Evolutionary conservation across 345 rosid species (phyloP).

Genomic region (Camelina hispida): DNA sequence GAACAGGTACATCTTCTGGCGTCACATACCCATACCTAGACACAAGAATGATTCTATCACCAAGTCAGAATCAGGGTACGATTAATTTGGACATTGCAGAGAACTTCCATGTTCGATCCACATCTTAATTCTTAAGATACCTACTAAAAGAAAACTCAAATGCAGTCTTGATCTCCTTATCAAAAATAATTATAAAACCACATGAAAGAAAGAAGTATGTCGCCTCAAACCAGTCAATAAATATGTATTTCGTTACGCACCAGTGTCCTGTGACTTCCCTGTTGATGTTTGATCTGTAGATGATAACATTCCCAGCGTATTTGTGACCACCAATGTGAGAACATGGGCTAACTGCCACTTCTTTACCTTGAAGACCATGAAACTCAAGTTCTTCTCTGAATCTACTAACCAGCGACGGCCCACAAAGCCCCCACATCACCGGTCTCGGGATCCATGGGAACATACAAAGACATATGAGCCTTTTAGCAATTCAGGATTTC

Average conservation of each 20-base stretch:
- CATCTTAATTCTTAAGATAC: slow-evolving; percentile 7
- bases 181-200: slow-evolving; percentile 4
- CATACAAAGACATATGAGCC: slow-evolving; percentile 92
- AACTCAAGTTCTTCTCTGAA: slow-evolving; percentile 87
- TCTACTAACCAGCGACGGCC: slow-evolving; percentile 76
- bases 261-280: slow-evolving; percentile 83
- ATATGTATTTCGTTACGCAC: slow-evolving; percentile 48
- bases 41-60: slow-evolving; percentile 19
- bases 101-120: slow-evolving; percentile 3
- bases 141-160: slow-evolving; percentile 4
- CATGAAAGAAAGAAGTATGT: slow-evolving; percentile 13
- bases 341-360: slow-evolving; percentile 94
- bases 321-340: slow-evolving; percentile 97
- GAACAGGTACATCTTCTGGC: slow-evolving; percentile 77
- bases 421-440: slow-evolving; percentile 94
- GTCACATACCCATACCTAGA: slow-evolving; percentile 88
- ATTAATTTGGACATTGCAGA: not conserved
- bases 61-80: slow-evolving; percentile 15
- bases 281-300: slow-evolving; percentile 65
- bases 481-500: slow-evolving; percentile 78
- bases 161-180: not conserved
- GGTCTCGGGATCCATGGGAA: slow-evolving; percentile 90
- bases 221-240: not conserved
- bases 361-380: slow-evolving; percentile 75
- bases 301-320: slow-evolving; percentile 94